Base-by-base conservation (phyloP, 108 stramenopile genomes). In the Asterionellopsis glacialis region DNA sequence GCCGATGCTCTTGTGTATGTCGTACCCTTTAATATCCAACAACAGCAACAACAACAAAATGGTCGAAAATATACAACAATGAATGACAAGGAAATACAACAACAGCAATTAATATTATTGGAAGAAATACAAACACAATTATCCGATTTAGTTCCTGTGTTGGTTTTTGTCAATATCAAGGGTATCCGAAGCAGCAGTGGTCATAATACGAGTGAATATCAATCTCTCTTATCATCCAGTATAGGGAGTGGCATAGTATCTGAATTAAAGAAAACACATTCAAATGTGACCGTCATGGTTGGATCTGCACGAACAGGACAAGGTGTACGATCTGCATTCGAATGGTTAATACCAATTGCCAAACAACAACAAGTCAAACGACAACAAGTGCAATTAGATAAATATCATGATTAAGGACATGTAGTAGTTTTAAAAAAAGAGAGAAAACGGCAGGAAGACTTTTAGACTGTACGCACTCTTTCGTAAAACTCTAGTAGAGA, bases 1-100 rank as follows among this genome's bases (percentile, higher is more conserved):
- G 73, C 79, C 25, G 86, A 91, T 65, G 90, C 82, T 18, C 79
- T 91, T 15, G 63, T 88, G 11, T 91, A 79, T 57, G 85, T 87
- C 43, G 81, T 85, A 13, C 19, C 19, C 47, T 19, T 48, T 21
- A 2, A 48, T 48, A 16, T 21, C 9, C 9, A 2, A 19, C 19
- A 45, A 42, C 63, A 57, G 56, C 1, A 72, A 71, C 23, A 48
- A 44, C 7, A 61, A 47, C 16, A 27, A 53, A 9, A 28, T 58
- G n/a, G 58, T 70, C 25, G 57, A 66, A n/a, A n/a, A n/a, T 47
- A 61, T 66, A 41, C 56, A 66, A 26, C 57, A 76, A n/a, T n/a
- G 43, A 64, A 75, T 45, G 70, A 75, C 41, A 62, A 68, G 0
- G 54, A n/a, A n/a, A n/a, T n/a, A 66, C 25, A 67, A 75, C 41